Percentiles rank a stretch among this genome's conserved stretches.
These are phyloP conservation scores for Trametes polyzona DNA, from an alignment of 1,284 basidiomycete genomes.

Conservation along the genomic window DNA sequence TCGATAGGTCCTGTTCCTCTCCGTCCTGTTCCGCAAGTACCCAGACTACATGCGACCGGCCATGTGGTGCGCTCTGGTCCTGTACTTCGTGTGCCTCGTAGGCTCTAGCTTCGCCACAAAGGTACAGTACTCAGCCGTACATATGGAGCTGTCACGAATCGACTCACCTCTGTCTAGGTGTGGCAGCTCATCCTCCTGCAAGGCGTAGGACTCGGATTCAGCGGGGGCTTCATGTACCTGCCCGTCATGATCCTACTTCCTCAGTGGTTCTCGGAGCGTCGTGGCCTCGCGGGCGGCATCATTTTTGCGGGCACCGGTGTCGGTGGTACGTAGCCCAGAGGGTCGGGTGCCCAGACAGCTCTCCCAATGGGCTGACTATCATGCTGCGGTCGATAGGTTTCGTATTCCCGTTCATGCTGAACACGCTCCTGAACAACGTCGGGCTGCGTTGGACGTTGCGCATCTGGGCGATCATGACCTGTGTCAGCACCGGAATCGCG, in stretches of 20 bases:
- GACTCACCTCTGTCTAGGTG: slow-evolving; percentile 17
- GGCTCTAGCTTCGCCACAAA: slow-evolving; percentile 34
- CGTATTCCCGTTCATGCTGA: slow-evolving; percentile 33
- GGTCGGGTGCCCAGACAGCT: too few relatives aligned
- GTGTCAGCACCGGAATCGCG: slow-evolving; percentile 27
- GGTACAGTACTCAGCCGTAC: not conserved
- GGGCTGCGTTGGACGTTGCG: slow-evolving; percentile 36
- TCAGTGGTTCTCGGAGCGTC: slow-evolving; percentile 29
- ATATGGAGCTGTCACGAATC: not conserved
- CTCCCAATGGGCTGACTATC: not conserved
- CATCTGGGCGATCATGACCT: slow-evolving; percentile 28
- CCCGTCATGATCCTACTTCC: slow-evolving; percentile 31
- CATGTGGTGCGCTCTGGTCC: slow-evolving; percentile 29
- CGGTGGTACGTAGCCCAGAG: slow-evolving; percentile 23
- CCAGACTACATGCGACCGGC: slow-evolving; percentile 29
- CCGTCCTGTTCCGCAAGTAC: slow-evolving; percentile 30
- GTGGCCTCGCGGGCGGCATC: slow-evolving; percentile 34
- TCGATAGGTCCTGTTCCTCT: slow-evolving; percentile 28
- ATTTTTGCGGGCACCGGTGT: slow-evolving; percentile 36
- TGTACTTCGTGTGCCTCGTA: slow-evolving; percentile 28
- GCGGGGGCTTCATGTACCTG: slow-evolving; percentile 31
- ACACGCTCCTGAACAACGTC: slow-evolving; percentile 28
- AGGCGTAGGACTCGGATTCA: slow-evolving; percentile 31
- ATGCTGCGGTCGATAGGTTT: slow-evolving; percentile 20
- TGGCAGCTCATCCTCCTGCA: slow-evolving; percentile 35